These are phyloP conservation scores for Vigna hirtella DNA, from an alignment of 306 rosid species.

Conservation along the genomic window DNA sequence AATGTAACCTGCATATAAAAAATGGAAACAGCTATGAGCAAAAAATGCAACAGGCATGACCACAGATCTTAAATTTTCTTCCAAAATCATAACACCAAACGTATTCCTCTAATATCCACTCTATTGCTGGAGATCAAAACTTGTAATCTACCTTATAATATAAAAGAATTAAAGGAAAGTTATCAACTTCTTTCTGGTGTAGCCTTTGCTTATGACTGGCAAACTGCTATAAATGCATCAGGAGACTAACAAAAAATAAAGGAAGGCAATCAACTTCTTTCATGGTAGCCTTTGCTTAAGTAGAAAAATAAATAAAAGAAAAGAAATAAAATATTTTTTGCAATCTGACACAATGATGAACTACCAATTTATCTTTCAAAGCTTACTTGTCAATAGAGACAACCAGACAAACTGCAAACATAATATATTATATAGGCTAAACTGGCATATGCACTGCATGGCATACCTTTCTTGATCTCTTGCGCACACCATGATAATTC, in stretches of 20 bases:
- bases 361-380: slow-evolving; percentile 17
- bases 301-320: not conserved
- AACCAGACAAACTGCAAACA: not conserved
- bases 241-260: not conserved
- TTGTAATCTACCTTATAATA: slow-evolving; percentile 16
- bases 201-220: not conserved
- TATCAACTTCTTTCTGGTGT: not conserved
- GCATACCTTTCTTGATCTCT: slow-evolving; percentile 71
- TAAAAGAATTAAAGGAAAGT: slow-evolving; percentile 9
- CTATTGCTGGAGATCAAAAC: slow-evolving; percentile 25
- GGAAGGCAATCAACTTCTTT: slow-evolving; percentile 1
- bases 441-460: slow-evolving; percentile 2
- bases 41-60: slow-evolving; percentile 8
- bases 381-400: not conserved
- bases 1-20: not conserved
- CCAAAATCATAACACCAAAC: slow-evolving; percentile 25
- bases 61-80: not conserved
- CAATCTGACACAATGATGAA: slow-evolving; percentile 10
- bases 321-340: not conserved
- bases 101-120: slow-evolving; percentile 18
- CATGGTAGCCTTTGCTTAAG: not conserved
- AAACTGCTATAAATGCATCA: not conserved
- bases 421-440: not conserved
- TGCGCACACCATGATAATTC: slow-evolving; percentile 60
- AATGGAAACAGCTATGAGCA: not conserved